Base-by-base conservation (phyloP, 2,329 filamentous ascomycete species). In the Aulographum hederae region DNA sequence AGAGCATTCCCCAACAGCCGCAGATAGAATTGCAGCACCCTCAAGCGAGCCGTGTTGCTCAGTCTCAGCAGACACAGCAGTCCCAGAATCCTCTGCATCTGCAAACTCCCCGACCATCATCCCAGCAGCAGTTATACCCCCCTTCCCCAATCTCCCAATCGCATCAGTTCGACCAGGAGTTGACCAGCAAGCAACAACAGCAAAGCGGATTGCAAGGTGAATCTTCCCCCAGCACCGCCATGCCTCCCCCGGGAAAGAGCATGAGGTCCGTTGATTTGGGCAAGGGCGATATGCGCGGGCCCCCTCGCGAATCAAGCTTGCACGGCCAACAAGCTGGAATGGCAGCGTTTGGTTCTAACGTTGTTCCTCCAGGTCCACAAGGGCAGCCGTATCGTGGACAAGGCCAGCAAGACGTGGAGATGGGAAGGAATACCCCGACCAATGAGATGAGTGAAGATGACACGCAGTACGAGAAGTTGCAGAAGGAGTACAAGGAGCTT, bases 401-500 rank as follows among this genome's bases (percentile, higher is more conserved):
- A 11, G 47, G 51, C 34, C 43, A 45, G 15, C 36, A 45, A 19
- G 43, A 38, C 6, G 46, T 39, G 32, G 52, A 58, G 15, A 42
- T 49, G 36, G 53, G 54, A 32, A 48, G 51, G 26, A 49, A 47
- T 28, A 63, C 59, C 23, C 60, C 60, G n/a, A 37, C 47, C 14
- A 26, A 31, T 11, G 18, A 15, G 42, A 46, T 13, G 50, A 51
- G 29, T 57, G 57, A 62, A 8, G 60, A 63, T 12, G 60, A 63
- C 13, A 43, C 61, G 25, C 46, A 47, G 10, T 37, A 52, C 18
- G 39, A 40, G 18, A 53, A 60, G 39, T 42, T 65, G 40, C 41
- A 58, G 32, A 63, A 61, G 37, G 60, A 65, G 19, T 57, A 63
- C 39, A 61, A 62, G 30, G 55, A 62, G 35, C 43, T 64, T 37